A percentile compares a stretch with the other conserved stretches of the same genome.
Conservation (phyloP, 2,329 filamentous ascomycete genomes). For the Penicillium thymicola region DNA sequence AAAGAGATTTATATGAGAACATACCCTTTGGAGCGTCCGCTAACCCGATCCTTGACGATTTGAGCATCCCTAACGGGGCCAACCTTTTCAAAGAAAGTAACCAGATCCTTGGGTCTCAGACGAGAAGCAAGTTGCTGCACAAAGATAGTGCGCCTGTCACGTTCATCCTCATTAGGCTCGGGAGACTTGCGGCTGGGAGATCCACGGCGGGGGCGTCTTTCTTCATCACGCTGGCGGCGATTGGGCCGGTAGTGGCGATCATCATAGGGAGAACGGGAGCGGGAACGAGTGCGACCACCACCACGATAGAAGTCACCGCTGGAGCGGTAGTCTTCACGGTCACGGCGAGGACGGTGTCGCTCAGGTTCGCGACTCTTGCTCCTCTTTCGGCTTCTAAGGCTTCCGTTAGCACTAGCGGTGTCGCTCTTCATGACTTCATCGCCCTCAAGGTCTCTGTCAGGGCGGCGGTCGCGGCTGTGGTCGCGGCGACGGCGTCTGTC, state of each 20-base stretch:
- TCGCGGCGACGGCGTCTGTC: slow-evolving; percentile 59
- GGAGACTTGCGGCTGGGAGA: slow-evolving; percentile 52
- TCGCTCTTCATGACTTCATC: slow-evolving; percentile 66
- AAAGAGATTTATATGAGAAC: slow-evolving; percentile 32
- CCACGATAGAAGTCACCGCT: slow-evolving; percentile 71
- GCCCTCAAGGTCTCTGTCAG: slow-evolving; percentile 52
- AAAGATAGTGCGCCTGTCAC: slow-evolving; percentile 94
- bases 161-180: slow-evolving; percentile 87
- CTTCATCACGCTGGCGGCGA: slow-evolving; percentile 49
- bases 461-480: slow-evolving; percentile 54
- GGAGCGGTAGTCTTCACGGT: slow-evolving; percentile 53
- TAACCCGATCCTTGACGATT: slow-evolving; percentile 97
- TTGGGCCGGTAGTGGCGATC: slow-evolving; percentile 55
- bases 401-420: slow-evolving; percentile 63
- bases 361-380: slow-evolving; percentile 76
- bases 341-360: slow-evolving; percentile 67
- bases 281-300: slow-evolving; percentile 61
- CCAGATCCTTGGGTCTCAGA: slow-evolving; percentile 85
- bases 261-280: slow-evolving; percentile 68
- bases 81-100: slow-evolving; percentile 92
- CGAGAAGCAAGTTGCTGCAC: slow-evolving; percentile 96
- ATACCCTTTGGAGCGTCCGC: slow-evolving; percentile 94
- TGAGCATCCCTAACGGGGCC: slow-evolving; percentile 95
- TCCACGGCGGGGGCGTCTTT: slow-evolving; percentile 49
- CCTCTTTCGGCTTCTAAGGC: slow-evolving; percentile 76